phyloP scores from a whole-genome alignment of 331 rosid species.

The Malus hybrid region DNA sequence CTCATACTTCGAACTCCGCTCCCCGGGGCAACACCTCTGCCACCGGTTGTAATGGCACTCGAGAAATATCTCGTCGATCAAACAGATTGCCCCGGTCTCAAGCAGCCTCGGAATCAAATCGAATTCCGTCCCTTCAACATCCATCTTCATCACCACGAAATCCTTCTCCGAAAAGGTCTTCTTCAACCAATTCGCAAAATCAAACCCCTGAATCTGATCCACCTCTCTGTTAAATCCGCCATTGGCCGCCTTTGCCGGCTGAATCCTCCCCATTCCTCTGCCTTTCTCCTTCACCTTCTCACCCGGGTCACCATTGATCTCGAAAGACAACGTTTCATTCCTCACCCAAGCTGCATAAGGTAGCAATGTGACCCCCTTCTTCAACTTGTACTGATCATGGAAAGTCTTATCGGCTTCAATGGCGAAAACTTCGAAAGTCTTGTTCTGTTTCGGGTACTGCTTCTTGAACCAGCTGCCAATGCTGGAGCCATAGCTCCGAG shows the following conservation, averaged over 20 bases:
- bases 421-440: conserved; percentile 82
- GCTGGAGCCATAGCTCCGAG: conserved; percentile 92
- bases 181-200: conserved; percentile 82
- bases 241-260: conserved; percentile 25
- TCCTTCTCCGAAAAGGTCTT: conserved; percentile 60
- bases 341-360: conserved; percentile 99
- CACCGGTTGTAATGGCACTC: conserved; percentile 96
- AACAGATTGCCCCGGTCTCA: conserved; percentile 85
- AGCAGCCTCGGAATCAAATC: conserved; percentile 79
- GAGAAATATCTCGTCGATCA: conserved; percentile 86
- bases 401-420: conserved; percentile 87
- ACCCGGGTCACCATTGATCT: conserved; percentile 70
- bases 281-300: conserved; percentile 59
- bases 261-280: conserved; percentile 98
- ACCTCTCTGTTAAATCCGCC: conserved; percentile 51
- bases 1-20: conserved; percentile 82
- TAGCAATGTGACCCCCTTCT: conserved; percentile 59
- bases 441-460: conserved; percentile 95
- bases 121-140: conserved; percentile 92
- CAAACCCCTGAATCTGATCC: conserved; percentile 80
- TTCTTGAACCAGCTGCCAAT: conserved; percentile 97
- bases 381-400: conserved; percentile 68
- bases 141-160: conserved; percentile 99
- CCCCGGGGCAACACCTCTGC: conserved; percentile 96
- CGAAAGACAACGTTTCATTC: conserved; percentile 77